These are phyloP conservation scores for Groenewaldozyma auringiensis DNA, from an alignment of 1,139 yeast species.

Conservation along the genomic window DNA sequence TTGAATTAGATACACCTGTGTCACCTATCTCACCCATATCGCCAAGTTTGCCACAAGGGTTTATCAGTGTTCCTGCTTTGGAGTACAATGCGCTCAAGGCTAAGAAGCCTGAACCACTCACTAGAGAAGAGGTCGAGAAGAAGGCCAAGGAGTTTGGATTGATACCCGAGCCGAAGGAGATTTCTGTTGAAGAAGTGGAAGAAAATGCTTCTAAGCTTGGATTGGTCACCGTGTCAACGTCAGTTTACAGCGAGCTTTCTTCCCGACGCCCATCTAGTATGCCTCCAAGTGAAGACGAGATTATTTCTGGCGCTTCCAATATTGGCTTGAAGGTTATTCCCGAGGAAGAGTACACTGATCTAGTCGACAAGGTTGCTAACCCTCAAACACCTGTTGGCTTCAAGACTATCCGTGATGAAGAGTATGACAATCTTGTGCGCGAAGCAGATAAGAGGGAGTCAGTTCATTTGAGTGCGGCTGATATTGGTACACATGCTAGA, in stretches of 20 bases:
- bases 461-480: neutral
- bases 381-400: constrained; percentile 12
- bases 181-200: constrained; percentile 20
- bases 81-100: constrained; percentile 13
- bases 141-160: constrained; percentile 19
- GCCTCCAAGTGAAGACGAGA: constrained; percentile 20
- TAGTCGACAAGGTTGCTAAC: neutral
- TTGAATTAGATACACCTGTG: constrained; percentile 15
- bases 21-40: neutral
- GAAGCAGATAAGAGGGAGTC: constrained; percentile 1
- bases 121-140: constrained; percentile 15
- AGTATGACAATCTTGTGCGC: constrained; percentile 4
- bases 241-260: constrained; percentile 13
- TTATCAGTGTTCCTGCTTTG: constrained; percentile 13
- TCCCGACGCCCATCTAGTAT: constrained; percentile 15
- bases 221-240: constrained; percentile 20
- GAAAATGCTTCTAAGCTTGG: constrained; percentile 19
- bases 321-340: constrained; percentile 30
- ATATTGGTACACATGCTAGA: constrained; percentile 15
- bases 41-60: constrained; percentile 4
- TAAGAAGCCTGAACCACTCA: constrained; percentile 4
- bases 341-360: constrained; percentile 16
- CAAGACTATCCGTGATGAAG: neutral
- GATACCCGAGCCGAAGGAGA: constrained; percentile 8
- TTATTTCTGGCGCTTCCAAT: constrained; percentile 19